phyloP scores from a whole-genome alignment of 148 eudicot species.

The Cornus kousa region DNA sequence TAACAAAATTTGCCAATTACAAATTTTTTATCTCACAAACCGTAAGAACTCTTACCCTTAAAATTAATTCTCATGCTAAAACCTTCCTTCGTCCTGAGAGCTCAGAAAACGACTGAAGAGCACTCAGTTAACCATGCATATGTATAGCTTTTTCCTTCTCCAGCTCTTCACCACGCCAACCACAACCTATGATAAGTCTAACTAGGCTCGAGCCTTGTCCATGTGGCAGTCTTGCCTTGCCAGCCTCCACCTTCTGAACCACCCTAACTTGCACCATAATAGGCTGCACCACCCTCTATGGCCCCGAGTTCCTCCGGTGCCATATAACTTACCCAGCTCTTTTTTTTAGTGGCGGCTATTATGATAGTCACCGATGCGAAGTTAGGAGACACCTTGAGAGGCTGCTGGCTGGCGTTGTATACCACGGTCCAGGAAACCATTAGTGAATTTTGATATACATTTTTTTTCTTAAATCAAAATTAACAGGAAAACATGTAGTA shows the following conservation, averaged over 20 bases:
- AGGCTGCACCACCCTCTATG: constrained; percentile 47
- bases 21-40: too few species aligned
- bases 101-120: too few species aligned
- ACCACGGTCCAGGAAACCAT: constrained; percentile 43
- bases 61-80: too few species aligned
- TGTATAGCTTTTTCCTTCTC: too few species aligned
- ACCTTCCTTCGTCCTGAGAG: too few species aligned
- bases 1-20: too few species aligned
- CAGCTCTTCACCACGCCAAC: background rate
- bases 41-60: too few species aligned
- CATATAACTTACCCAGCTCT: constrained; percentile 52
- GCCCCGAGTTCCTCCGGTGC: constrained; percentile 33
- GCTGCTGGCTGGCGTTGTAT: constrained; percentile 53
- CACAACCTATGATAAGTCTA: constrained; percentile 8
- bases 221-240: constrained; percentile 48
- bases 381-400: constrained; percentile 61
- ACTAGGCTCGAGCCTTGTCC: constrained; percentile 24
- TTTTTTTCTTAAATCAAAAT: too few species aligned
- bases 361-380: constrained; percentile 60
- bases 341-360: constrained; percentile 68
- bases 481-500: constrained; percentile 74
- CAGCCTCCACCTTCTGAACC: constrained; percentile 55
- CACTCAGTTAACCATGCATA: too few species aligned
- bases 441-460: too few species aligned
- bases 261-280: constrained; percentile 65